Conservation (phyloP, 164 flowering plant species). For the Piper longum region DNA sequence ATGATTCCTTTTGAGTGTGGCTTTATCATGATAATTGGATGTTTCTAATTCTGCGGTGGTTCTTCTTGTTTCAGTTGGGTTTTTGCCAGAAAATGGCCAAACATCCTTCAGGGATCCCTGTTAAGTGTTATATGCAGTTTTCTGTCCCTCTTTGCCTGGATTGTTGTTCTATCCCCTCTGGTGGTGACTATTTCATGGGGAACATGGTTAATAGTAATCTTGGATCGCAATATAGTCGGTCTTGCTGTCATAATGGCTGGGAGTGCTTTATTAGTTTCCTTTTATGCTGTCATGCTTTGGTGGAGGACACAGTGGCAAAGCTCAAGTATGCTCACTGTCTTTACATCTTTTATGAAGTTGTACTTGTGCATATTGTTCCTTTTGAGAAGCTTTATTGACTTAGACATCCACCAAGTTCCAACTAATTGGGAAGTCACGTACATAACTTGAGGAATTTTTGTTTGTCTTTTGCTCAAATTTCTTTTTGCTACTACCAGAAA, state of each 20-base stretch:
- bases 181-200: slow-evolving; percentile 77
- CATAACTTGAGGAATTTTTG: no score
- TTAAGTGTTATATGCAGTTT: slow-evolving; percentile 55
- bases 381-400: not conserved
- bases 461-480: no score
- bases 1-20: not conserved
- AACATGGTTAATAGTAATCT: slow-evolving; percentile 56
- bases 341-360: not conserved
- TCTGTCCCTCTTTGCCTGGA: slow-evolving; percentile 64
- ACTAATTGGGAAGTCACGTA: no score
- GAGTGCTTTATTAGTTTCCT: slow-evolving; percentile 76
- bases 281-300: slow-evolving; percentile 98
- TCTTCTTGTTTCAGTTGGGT: slow-evolving; percentile 62
- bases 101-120: slow-evolving; percentile 61
- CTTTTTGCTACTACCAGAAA: no score
- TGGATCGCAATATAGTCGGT: slow-evolving; percentile 78
- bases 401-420: not conserved
- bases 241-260: slow-evolving; percentile 97
- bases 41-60: not conserved
- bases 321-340: slow-evolving; percentile 64
- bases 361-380: not conserved
- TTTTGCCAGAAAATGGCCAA: slow-evolving; percentile 97
- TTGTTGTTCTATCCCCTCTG: slow-evolving; percentile 70
- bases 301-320: slow-evolving; percentile 99
- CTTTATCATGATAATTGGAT: no score